A percentile compares a stretch with the other conserved stretches of the same genome.
phyloP scores from a whole-genome alignment of 192 early-diverging fungal species.

The Martensiomyces pterosporus region DNA sequence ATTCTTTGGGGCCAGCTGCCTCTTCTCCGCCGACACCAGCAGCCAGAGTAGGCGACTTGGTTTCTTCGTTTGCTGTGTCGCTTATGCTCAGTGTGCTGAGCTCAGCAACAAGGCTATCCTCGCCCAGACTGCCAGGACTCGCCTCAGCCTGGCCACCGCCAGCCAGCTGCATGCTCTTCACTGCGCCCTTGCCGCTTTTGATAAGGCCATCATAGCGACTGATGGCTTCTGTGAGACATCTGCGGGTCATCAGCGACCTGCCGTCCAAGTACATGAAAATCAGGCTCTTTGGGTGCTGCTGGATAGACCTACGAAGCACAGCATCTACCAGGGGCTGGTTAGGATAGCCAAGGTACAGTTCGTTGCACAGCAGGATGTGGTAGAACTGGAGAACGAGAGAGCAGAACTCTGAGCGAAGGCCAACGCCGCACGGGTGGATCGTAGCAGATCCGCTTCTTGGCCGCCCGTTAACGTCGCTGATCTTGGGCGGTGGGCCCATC shows the following conservation, averaged over 20 bases:
- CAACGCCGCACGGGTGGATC: conserved; percentile 48
- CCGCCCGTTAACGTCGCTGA: neutral
- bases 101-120: conserved; percentile 6
- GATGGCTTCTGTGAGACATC: conserved; percentile 58
- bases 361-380: conserved; percentile 69
- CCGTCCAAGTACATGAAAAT: conserved; percentile 72
- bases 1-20: conserved; percentile 42
- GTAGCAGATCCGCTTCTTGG: neutral
- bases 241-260: conserved; percentile 56
- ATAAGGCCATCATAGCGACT: conserved; percentile 50
- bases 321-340: conserved; percentile 60
- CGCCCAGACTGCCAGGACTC: conserved; percentile 4
- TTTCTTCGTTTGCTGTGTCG: conserved; percentile 14
- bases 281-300: conserved; percentile 61
- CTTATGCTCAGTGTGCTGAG: conserved; percentile 52
- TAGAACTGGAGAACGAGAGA: conserved; percentile 68
- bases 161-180: conserved; percentile 13
- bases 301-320: conserved; percentile 54
- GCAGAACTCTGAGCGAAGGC: conserved; percentile 75
- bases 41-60: neutral
- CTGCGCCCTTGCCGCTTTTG: conserved; percentile 7
- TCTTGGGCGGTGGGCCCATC: conserved; percentile 17
- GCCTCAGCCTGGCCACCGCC: neutral
- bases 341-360: conserved; percentile 64
- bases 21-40: too few relatives aligned